A percentile compares a stretch with the other conserved stretches of the same genome.
These are phyloP conservation scores for Citrullus amarus DNA, from an alignment of 306 rosid species.

Conservation along the genomic window DNA sequence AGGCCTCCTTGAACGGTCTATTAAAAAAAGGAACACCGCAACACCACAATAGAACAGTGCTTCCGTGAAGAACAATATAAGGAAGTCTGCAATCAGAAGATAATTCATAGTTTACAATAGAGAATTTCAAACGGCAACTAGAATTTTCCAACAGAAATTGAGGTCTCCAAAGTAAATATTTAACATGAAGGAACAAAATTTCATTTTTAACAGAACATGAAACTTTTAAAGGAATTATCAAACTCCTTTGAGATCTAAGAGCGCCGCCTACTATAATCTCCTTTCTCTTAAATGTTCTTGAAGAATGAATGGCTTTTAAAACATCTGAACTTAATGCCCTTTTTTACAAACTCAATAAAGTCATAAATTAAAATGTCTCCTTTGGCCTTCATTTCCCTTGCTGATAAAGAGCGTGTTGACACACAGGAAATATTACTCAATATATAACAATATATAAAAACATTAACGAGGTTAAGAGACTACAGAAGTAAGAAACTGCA, in stretches of 20 bases:
- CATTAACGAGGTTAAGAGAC: background rate
- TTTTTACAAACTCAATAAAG: background rate
- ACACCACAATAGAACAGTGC: constrained; percentile 90
- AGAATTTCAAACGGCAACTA: background rate
- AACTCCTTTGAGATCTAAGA: background rate
- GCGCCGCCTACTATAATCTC: background rate
- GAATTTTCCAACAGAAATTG: background rate
- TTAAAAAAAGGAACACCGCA: constrained; percentile 57
- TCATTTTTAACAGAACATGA: background rate
- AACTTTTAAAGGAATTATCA: background rate
- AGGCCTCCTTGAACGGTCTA: constrained; percentile 58
- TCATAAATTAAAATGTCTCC: background rate
- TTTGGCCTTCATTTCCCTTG: background rate
- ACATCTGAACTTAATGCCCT: background rate
- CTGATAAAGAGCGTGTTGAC: background rate
- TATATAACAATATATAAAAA: background rate
- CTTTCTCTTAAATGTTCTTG: background rate
- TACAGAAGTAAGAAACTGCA: constrained; percentile 3
- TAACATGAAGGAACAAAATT: background rate
- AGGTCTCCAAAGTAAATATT: background rate
- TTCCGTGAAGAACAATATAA: constrained; percentile 95
- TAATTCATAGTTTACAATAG: background rate
- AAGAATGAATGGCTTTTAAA: background rate
- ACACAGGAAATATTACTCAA: background rate
- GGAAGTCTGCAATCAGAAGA: constrained; percentile 61